Percentiles rank a stretch among this genome's conserved stretches.
Conservation (phyloP, 208 protist genomes). For the Acanthamoeba healyi region DNA sequence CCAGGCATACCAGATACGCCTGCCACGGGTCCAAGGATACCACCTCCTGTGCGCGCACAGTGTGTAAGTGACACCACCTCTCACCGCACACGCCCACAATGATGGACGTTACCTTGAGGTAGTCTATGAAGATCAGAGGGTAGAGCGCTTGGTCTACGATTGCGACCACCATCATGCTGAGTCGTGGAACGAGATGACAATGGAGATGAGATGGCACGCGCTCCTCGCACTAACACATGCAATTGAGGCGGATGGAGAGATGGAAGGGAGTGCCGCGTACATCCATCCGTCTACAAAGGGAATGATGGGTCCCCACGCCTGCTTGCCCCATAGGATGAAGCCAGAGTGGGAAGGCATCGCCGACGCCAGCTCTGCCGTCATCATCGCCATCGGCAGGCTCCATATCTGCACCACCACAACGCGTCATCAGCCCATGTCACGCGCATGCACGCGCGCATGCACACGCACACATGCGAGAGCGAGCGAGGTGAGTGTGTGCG, state of each 20-base stretch:
- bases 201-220: not conserved
- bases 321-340: conserved; percentile 56
- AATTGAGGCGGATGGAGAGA: not conserved
- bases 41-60: not conserved
- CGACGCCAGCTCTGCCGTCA: conserved; percentile 43
- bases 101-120: not conserved
- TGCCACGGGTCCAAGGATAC: conserved; percentile 10
- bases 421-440: not conserved
- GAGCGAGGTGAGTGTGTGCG: not conserved
- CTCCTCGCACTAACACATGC: not conserved
- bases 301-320: conserved; percentile 54
- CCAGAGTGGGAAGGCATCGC: conserved; percentile 50
- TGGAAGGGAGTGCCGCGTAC: not conserved
- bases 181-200: not conserved
- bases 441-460: not conserved
- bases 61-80: not conserved
- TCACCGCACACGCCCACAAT: too few relatives aligned
- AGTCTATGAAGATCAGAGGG: conserved; percentile 52
- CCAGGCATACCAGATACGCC: conserved; percentile 20
- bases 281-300: conserved; percentile 64
- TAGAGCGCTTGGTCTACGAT: conserved; percentile 68
- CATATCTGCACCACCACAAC: conserved; percentile 12
- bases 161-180: conserved; percentile 50
- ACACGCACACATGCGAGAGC: not conserved
- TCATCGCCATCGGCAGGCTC: conserved; percentile 69